phyloP scores from a whole-genome alignment of 208 protist genomes.

The Trypanosomatidae sp. region DNA sequence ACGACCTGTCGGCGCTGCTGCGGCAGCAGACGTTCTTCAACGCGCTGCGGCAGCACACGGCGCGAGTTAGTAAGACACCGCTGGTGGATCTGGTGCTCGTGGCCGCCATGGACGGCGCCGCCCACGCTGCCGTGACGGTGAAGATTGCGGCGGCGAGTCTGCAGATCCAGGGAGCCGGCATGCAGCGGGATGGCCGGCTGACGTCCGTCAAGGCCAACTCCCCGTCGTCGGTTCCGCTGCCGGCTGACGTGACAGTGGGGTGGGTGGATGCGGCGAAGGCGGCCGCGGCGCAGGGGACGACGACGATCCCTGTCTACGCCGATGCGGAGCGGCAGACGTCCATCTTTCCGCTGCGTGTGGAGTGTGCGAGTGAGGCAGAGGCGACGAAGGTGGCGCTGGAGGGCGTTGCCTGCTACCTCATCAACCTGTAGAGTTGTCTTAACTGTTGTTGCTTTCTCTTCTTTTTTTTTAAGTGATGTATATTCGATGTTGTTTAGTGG shows the following conservation, averaged over 20 bases:
- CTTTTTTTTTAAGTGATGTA: no score
- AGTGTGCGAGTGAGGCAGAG: slow-evolving; percentile 29
- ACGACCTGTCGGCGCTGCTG: slow-evolving; percentile 89
- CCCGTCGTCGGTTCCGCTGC: slow-evolving; percentile 61
- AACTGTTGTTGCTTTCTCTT: no score
- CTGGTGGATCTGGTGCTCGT: slow-evolving; percentile 83
- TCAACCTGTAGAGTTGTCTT: slow-evolving; percentile 21
- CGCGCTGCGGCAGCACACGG: slow-evolving; percentile 94
- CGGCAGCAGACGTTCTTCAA: slow-evolving; percentile 95
- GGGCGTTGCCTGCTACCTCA: slow-evolving; percentile 74
- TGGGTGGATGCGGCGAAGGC: slow-evolving; percentile 43
- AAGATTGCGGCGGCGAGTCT: slow-evolving; percentile 59
- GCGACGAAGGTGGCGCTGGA: slow-evolving; percentile 44
- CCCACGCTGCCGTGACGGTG: slow-evolving; percentile 27
- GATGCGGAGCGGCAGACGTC: slow-evolving; percentile 45
- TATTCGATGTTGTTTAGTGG: no score
- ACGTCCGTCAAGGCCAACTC: slow-evolving; percentile 42
- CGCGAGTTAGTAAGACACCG: slow-evolving; percentile 50
- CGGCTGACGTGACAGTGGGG: slow-evolving; percentile 47
- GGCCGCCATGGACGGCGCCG: slow-evolving; percentile 22
- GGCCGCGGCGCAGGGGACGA: no score
- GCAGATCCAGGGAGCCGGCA: slow-evolving; percentile 69
- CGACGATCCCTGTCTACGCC: slow-evolving; percentile 87
- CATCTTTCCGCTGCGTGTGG: slow-evolving; percentile 56
- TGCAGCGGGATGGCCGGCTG: slow-evolving; percentile 43